These are phyloP conservation scores for Panicum hallii DNA, from an alignment of 202 grass and related monocot genomes.

Conservation along the genomic window DNA sequence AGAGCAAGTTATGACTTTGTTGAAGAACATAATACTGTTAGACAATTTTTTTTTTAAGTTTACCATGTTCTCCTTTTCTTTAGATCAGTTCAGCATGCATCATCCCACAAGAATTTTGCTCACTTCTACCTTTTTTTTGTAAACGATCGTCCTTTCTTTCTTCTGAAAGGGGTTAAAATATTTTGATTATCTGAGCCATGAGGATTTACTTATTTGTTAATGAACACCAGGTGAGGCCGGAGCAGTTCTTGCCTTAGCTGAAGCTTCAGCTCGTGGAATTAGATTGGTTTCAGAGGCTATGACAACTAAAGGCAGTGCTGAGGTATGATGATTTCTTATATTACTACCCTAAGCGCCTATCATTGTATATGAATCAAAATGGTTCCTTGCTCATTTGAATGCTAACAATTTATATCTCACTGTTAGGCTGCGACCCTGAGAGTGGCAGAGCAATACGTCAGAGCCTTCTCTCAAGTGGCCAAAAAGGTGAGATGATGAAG, in stretches of 20 bases:
- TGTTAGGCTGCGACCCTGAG: conserved; percentile 76
- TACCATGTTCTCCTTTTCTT: not conserved
- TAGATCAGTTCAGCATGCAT: not conserved
- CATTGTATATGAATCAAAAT: conserved; percentile 11
- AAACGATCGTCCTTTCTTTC: conserved; percentile 11
- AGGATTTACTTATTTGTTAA: conserved; percentile 32
- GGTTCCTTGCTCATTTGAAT: not conserved
- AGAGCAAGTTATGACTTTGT: not conserved
- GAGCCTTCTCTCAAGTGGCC: conserved; percentile 72
- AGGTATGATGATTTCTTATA: conserved; percentile 59
- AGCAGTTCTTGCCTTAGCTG: conserved; percentile 78
- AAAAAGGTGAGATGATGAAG: conserved; percentile 54
- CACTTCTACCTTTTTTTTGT: not conserved
- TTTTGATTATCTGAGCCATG: not conserved
- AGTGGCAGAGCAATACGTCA: conserved; percentile 86
- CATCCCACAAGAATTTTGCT: not conserved
- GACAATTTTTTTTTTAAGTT: not conserved
- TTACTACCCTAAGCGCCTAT: not conserved
- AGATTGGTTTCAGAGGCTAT: conserved; percentile 75
- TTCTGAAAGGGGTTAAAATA: not conserved
- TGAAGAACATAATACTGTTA: not conserved
- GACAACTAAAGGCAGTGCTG: conserved; percentile 70
- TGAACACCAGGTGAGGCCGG: conserved; percentile 75
- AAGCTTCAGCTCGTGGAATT: conserved; percentile 75
- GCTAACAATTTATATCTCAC: conserved; percentile 14